Evolutionary conservation across 495 filamentous ascomycete species (phyloP).

Genomic region (Aspergillus biplanus): DNA sequence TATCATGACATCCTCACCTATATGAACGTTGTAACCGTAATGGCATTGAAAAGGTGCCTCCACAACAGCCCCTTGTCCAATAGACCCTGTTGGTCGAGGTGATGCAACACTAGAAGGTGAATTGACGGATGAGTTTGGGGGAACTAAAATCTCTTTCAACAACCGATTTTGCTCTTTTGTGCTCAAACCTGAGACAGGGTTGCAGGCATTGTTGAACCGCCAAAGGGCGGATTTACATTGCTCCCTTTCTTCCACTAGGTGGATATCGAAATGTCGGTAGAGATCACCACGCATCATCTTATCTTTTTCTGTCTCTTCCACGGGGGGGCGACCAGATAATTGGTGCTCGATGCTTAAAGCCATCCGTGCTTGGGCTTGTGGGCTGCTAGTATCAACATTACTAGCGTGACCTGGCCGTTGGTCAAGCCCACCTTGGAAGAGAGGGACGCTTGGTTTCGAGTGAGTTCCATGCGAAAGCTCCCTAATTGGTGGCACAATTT

Average conservation of each 20-base stretch:
- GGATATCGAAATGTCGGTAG: slow-evolving; percentile 76
- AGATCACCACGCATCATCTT: slow-evolving; percentile 89
- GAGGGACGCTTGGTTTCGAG: slow-evolving; percentile 40
- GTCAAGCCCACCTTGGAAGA: slow-evolving; percentile 43
- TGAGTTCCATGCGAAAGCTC: slow-evolving; percentile 44
- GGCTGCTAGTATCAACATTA: slow-evolving; percentile 45
- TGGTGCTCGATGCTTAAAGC: slow-evolving; percentile 52
- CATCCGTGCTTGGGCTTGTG: slow-evolving; percentile 51
- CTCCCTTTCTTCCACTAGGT: slow-evolving; percentile 84
- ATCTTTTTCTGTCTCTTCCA: slow-evolving; percentile 77
- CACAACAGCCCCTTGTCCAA: slow-evolving; percentile 77
- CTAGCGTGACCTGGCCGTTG: slow-evolving; percentile 38
- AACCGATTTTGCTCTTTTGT: slow-evolving; percentile 78
- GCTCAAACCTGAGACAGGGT: slow-evolving; percentile 75
- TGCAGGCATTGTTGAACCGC: slow-evolving; percentile 88
- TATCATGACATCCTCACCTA: slow-evolving; percentile 86
- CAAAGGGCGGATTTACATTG: slow-evolving; percentile 82
- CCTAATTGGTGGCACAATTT: slow-evolving; percentile 47
- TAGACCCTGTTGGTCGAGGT: slow-evolving; percentile 53
- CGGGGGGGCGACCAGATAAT: slow-evolving; percentile 37
- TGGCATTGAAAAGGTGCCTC: slow-evolving; percentile 93
- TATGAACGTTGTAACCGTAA: slow-evolving; percentile 91
- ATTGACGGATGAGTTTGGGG: slow-evolving; percentile 48
- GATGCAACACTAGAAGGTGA: slow-evolving; percentile 48
- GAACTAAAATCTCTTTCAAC: slow-evolving; percentile 70